Evolutionary conservation across 2,329 filamentous ascomycete genomes (phyloP).

Genomic region (Grosmannia huntii): DNA sequence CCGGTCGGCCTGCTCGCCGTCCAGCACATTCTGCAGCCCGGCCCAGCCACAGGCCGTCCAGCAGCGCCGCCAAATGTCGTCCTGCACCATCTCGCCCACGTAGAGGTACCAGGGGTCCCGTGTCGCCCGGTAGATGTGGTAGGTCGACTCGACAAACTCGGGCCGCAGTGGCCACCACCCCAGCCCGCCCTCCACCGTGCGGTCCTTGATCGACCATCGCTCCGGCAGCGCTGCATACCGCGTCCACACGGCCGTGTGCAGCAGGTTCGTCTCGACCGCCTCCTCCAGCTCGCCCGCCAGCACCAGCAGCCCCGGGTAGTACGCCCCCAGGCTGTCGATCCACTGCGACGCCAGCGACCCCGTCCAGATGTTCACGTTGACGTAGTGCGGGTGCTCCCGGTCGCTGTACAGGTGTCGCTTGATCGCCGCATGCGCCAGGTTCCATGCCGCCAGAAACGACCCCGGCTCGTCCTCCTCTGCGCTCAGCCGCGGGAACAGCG

Average conservation of each 20-base stretch:
- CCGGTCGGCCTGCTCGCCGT: slow-evolving; percentile 76
- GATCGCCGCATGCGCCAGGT: slow-evolving; percentile 74
- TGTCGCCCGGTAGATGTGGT: slow-evolving; percentile 88
- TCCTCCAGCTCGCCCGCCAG: slow-evolving; percentile 84
- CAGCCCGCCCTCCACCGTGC: slow-evolving; percentile 72
- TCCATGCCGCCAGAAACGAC: slow-evolving; percentile 71
- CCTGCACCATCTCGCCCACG: slow-evolving; percentile 87
- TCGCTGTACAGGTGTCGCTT: slow-evolving; percentile 84
- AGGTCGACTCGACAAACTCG: slow-evolving; percentile 94
- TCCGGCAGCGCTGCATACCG: slow-evolving; percentile 89
- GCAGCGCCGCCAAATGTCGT: slow-evolving; percentile 78
- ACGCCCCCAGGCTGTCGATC: slow-evolving; percentile 93
- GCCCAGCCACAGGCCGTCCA: slow-evolving; percentile 91
- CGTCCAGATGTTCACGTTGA: slow-evolving; percentile 78
- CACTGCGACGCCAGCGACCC: slow-evolving; percentile 82
- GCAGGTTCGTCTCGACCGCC: slow-evolving; percentile 75
- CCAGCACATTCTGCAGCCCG: slow-evolving; percentile 69
- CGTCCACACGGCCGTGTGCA: slow-evolving; percentile 90
- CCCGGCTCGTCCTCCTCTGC: slow-evolving; percentile 59
- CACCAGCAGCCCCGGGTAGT: slow-evolving; percentile 80
- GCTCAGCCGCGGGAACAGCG: slow-evolving; percentile 45
- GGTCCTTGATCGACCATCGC: slow-evolving; percentile 78
- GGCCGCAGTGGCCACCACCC: slow-evolving; percentile 93
- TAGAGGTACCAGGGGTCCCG: slow-evolving; percentile 93
- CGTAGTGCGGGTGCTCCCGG: slow-evolving; percentile 78